Evolutionary conservation across 805 yeast genomes (phyloP), one percentile per base, ranked within the genome.

Genomic region (Kregervanrija pseudodelftensis): DNA sequence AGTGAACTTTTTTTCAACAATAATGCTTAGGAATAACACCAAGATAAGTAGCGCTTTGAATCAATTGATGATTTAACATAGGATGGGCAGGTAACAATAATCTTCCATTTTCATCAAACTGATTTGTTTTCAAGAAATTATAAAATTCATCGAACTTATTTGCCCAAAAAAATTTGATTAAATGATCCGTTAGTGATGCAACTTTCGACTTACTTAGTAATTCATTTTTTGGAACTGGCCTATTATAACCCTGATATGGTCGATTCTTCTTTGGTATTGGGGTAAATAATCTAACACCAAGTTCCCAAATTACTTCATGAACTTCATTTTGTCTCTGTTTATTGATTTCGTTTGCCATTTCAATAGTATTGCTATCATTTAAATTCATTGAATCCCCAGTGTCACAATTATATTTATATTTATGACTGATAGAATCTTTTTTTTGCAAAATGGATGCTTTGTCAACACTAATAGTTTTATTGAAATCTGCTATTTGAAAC

Each of bases 81-180:
- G 51, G 47, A 41, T 46, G 42, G 8, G 51, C 38, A 16, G 43
- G 40, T 30, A 36, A 48, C 37, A 53, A 41, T 11, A 58, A 44
- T 32, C 52, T 55, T 5, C 47, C 46, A 4, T 34, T 33, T 7
- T 31, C 36, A 44, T 49, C 53, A 39, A 40, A 38, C 44, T 52
- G 56, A 15, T 49, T 43, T 3, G 37, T 44, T 41, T 56, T 52
- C 30, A 62, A 37, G 42, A 52, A 57, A 37, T 48, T 48, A 43
- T 51, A 59, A 14, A 61, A 49, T 3, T 54, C 48, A 3, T 56
- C 54, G 8, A 51, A 44, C 22, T 52, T 48, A 39, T 54, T 55
- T 11, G 51, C 48, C 63, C 64, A 62, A 42, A 53, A 58, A 39
- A 58, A 59, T 42, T 59, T 60, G 30, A 61, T 47, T n/a, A 62